Evolutionary conservation across 164 flowering plant species (phyloP), one percentile per base, ranked within the genome.

Genomic region (Sextonia rubra): DNA sequence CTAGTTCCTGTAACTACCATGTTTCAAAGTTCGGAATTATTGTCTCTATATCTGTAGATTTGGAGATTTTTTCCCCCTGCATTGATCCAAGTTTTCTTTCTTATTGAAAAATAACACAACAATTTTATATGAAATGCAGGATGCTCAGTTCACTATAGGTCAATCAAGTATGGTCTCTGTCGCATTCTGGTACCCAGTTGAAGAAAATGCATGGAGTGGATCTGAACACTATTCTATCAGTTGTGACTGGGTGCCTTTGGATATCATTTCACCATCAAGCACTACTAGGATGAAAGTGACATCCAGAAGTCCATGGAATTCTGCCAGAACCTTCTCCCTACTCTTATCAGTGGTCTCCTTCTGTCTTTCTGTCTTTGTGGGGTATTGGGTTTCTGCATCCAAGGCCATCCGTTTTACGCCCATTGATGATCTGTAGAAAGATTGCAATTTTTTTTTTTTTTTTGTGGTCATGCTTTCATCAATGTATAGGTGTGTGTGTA

Each of bases 121-220:
- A 48, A 23, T 71, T 60, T 12, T 14, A 68, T 66, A 12, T 48
- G 37, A n/a, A 29, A 20, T 83, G 83, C 90, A 95, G 99, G 99
- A 95, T 86, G 91, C 77, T 71, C 98, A 95, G 76, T 93, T 93
- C 76, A 82, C 85, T 22, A 86, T 92, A 48, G 97, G 96, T 30
- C 83, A 80, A 65, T 47, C 91, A 52, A 86, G 86, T 86, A 89
- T 89, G 69, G 69, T 93, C 71, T 79, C 97, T 2, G 97, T 83
- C 25, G 99, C 94, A 65, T 91, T 95, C 80, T 95, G 99, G 98
- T 95, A 91, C 75, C 99, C 99, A 2, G 78, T 81, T 8, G 97
- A 87, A 48, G 88, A 86, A 56, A 84, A 86, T 2, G 89, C 97
- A 66, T 93, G 99, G 99, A 89, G 89, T 73, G 93, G 96, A 49